Conservation (phyloP, 305 asterid genomes). For the Fraxinus velutina region DNA sequence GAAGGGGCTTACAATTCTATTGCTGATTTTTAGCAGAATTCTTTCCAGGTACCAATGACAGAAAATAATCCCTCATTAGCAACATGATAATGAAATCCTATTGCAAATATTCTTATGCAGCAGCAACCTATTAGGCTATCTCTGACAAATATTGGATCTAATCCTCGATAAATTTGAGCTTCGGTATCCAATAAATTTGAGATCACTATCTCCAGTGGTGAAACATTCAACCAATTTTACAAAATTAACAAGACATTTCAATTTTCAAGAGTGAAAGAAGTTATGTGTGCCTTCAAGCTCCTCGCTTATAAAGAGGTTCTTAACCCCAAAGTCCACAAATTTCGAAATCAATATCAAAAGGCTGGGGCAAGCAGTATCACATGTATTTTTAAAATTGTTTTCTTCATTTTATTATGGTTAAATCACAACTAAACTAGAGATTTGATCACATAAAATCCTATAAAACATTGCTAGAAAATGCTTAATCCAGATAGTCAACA, state of each 20-base stretch:
- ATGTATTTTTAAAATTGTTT: background rate
- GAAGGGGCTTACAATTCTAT: background rate
- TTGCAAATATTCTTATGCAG: background rate
- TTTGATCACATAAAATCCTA: background rate
- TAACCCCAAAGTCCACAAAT: background rate
- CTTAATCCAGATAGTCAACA: background rate
- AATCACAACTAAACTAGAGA: background rate
- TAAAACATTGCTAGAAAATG: background rate
- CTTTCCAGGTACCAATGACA: background rate
- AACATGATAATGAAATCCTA: background rate
- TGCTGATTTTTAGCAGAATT: background rate
- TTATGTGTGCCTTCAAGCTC: background rate
- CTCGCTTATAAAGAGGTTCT: background rate
- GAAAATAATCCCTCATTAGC: background rate
- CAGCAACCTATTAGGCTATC: background rate
- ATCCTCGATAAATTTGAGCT: background rate
- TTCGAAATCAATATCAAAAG: background rate
- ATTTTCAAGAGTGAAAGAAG: background rate
- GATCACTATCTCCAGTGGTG: background rate
- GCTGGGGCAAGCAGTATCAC: background rate
- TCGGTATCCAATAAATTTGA: background rate
- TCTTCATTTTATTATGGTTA: background rate
- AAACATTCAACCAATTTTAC: background rate
- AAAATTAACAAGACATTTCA: background rate
- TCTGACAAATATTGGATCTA: background rate